Evolutionary conservation across 2,329 filamentous ascomycete species (phyloP), one percentile per base, ranked within the genome.

Genomic region (Colletotrichum tropicicola): DNA sequence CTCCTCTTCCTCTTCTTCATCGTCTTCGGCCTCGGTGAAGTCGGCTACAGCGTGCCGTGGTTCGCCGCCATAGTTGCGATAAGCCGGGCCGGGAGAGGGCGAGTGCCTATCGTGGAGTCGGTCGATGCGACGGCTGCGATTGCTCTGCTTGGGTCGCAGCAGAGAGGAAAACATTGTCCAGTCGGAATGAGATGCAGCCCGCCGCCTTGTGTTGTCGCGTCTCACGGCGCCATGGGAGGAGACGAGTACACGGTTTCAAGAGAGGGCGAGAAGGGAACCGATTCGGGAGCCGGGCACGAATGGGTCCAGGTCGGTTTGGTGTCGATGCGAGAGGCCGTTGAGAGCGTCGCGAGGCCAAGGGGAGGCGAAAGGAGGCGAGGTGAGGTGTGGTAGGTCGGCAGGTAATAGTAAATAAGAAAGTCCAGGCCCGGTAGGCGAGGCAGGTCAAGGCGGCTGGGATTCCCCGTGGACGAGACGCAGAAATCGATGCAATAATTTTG

Each of bases 11-110:
- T 82, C 82, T 2, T 82, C 82, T 4, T 79, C 79, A 47, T 83
- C 84, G 55, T 89, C 86, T 63, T 89, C 87, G 37, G 83, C 86
- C 72, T 90, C 88, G 49, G 87, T 90, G 68, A 89, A 90, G 73
- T 90, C 88, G 65, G 88, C 88, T 3, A 85, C 87, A 59, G 88
- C 87, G 74, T 87, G 85, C 67, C 82, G 80, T 55, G 74, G 43
- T 41, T 60, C 43, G 57, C 41, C 74, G 39, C 71, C 72, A 66
- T 81, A 80, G 28, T 77, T 71, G 57, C 72, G 76, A 56, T 54
- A 57, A 37, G 67, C 67, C n/a, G 65, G 67, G 7, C 67, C 67
- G n/a, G 65, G 55, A 25, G 67, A 49, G 41, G 67, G 67, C 6
- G 67, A 68, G 13, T 55, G 49, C 37, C 59, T 52, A 27, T 65